A percentile compares a stretch with the other conserved stretches of the same genome.
Conservation (phyloP, 2,329 filamentous ascomycete genomes). For the Colletotrichum salicis region DNA sequence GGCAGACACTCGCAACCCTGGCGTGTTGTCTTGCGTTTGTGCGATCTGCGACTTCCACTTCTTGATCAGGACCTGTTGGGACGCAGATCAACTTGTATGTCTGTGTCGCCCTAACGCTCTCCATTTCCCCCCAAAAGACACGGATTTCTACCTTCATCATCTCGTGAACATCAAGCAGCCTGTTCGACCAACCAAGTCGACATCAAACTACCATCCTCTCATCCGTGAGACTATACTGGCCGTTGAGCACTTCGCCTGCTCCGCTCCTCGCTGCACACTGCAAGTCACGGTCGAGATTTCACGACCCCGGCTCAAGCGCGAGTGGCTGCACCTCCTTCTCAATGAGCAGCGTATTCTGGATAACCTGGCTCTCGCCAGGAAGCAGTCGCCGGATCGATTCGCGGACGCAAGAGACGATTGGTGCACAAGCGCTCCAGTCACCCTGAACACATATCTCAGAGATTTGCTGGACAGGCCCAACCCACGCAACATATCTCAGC, state of each 20-base stretch:
- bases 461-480: constrained; percentile 55
- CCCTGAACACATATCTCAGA: constrained; percentile 62
- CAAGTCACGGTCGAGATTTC: constrained; percentile 60
- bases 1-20: constrained; percentile 38
- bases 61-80: constrained; percentile 50
- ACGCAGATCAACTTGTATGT: constrained; percentile 40
- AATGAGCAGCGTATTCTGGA: constrained; percentile 57
- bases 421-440: constrained; percentile 52
- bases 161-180: constrained; percentile 17
- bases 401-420: constrained; percentile 53
- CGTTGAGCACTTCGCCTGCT: constrained; percentile 47
- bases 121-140: constrained; percentile 16
- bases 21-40: constrained; percentile 50
- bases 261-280: constrained; percentile 53
- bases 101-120: constrained; percentile 42
- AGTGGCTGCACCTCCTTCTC: constrained; percentile 55
- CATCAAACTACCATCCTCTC: constrained; percentile 25
- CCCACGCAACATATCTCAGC: constrained; percentile 60
- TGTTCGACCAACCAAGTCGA: not conserved
- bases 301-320: constrained; percentile 56
- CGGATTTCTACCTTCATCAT: constrained; percentile 32
- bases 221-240: constrained; percentile 44
- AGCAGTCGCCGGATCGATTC: constrained; percentile 61
- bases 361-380: constrained; percentile 52
- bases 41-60: constrained; percentile 55